Evolutionary conservation across 371 early-diverging fungal species (phyloP).

Genomic region (Enterocytospora artemiae): DNA sequence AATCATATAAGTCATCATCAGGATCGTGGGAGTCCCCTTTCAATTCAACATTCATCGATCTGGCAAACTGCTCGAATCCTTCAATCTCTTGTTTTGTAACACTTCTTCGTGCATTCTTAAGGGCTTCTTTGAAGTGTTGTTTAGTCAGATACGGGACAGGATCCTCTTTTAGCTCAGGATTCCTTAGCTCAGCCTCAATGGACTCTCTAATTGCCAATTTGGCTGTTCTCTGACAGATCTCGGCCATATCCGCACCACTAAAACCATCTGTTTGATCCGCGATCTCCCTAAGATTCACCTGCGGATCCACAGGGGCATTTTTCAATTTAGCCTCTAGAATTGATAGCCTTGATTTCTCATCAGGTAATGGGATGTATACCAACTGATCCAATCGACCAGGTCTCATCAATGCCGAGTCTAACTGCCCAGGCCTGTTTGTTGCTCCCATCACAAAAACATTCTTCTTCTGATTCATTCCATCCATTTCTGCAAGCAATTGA

Average conservation of each 20-base stretch:
- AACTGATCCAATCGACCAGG: constrained; percentile 88
- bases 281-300: constrained; percentile 73
- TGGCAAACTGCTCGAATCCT: constrained; percentile 95
- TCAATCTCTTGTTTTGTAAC: constrained; percentile 90
- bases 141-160: constrained; percentile 76
- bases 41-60: constrained; percentile 54
- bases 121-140: constrained; percentile 90
- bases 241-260: constrained; percentile 97
- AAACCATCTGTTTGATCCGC: constrained; percentile 84
- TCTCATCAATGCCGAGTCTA: constrained; percentile 76
- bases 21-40: constrained; percentile 8
- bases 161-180: constrained; percentile 57
- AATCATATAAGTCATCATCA: constrained; percentile 8
- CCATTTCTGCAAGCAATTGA: constrained; percentile 98
- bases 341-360: constrained; percentile 71
- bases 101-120: constrained; percentile 86
- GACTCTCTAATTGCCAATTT: constrained; percentile 95
- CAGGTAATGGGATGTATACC: constrained; percentile 64
- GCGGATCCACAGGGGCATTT: constrained; percentile 78
- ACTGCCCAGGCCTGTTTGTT: constrained; percentile 89
- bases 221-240: constrained; percentile 96
- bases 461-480: constrained; percentile 98
- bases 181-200: constrained; percentile 75
- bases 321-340: constrained; percentile 83
- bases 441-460: constrained; percentile 79